phyloP scores from a whole-genome alignment of 208 protist species.

The Leishmania aethiopica region DNA sequence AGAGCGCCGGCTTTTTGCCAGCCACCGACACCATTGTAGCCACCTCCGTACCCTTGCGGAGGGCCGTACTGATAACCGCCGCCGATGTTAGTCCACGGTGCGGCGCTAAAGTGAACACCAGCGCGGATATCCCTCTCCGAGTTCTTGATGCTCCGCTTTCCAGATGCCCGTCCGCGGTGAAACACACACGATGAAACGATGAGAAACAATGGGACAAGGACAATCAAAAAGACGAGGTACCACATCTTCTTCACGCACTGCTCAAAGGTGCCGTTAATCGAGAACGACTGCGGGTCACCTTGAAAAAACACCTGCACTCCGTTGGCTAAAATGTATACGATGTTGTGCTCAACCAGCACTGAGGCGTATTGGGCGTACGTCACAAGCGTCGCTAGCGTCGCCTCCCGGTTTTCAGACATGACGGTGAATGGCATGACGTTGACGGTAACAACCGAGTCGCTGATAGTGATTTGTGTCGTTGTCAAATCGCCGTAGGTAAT shows the following conservation, averaged over 20 bases:
- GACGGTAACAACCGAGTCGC: background rate
- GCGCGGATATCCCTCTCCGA: slow-evolving; percentile 76
- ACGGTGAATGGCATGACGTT: slow-evolving; percentile 28
- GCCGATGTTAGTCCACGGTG: slow-evolving; percentile 19
- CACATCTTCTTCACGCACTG: slow-evolving; percentile 68
- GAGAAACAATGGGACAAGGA: slow-evolving; percentile 64
- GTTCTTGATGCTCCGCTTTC: slow-evolving; percentile 43
- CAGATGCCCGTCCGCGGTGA: slow-evolving; percentile 50
- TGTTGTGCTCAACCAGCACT: slow-evolving; percentile 41
- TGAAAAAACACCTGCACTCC: slow-evolving; percentile 50
- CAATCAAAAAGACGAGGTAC: slow-evolving; percentile 87
- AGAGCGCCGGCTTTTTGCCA: background rate
- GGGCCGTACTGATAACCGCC: slow-evolving; percentile 16
- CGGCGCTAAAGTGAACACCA: slow-evolving; percentile 39
- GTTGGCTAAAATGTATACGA: slow-evolving; percentile 43
- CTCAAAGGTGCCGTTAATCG: slow-evolving; percentile 30
- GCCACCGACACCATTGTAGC: slow-evolving; percentile 5
- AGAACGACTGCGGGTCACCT: slow-evolving; percentile 22
- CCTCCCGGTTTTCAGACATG: slow-evolving; percentile 33
- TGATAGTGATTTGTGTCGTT: slow-evolving; percentile 12
- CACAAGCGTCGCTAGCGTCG: slow-evolving; percentile 46
- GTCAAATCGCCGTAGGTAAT: slow-evolving; percentile 17
- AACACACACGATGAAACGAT: slow-evolving; percentile 58
- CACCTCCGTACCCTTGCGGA: slow-evolving; percentile 11
- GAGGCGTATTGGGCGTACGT: slow-evolving; percentile 50